phyloP scores from a whole-genome alignment of 768 basidiomycete species.

The Amanita inopinata region DNA sequence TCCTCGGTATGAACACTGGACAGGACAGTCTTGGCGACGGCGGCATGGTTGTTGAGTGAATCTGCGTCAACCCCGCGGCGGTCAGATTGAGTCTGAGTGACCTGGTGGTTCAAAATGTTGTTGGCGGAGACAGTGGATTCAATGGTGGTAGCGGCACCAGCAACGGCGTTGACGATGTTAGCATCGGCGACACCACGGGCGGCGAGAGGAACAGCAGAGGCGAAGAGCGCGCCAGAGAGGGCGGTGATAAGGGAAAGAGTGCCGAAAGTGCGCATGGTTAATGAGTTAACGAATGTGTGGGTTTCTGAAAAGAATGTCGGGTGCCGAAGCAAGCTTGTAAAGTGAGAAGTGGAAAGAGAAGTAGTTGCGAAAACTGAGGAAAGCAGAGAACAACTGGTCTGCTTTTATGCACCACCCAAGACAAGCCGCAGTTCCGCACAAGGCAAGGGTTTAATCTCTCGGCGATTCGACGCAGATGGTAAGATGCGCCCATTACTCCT shows the following conservation, averaged over 20 bases:
- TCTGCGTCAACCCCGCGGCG: not conserved
- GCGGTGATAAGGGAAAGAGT: not conserved
- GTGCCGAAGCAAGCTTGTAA: conserved; percentile 4
- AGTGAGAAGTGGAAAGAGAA: not conserved
- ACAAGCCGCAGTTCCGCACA: too few relatives aligned
- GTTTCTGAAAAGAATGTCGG: conserved; percentile 4
- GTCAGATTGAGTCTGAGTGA: not conserved
- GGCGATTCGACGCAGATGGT: too few relatives aligned
- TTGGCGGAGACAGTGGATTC: not conserved
- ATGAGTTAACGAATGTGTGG: not conserved
- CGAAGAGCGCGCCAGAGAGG: not conserved
- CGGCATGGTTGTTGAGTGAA: not conserved
- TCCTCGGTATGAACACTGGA: not conserved
- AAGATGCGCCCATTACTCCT: too few relatives aligned
- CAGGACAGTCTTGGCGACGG: too few relatives aligned
- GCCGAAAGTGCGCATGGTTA: conserved; percentile 1
- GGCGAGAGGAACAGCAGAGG: not conserved
- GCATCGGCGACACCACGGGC: not conserved
- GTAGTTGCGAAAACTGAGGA: not conserved
- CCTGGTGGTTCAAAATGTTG: not conserved
- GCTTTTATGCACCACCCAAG: not conserved
- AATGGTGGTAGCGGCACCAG: not conserved
- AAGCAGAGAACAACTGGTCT: not conserved
- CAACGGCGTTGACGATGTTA: not conserved
- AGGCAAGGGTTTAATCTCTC: too few relatives aligned